Base-by-base conservation (phyloP, 2,329 filamentous ascomycete species). In the Sclerotinia minor region DNA sequence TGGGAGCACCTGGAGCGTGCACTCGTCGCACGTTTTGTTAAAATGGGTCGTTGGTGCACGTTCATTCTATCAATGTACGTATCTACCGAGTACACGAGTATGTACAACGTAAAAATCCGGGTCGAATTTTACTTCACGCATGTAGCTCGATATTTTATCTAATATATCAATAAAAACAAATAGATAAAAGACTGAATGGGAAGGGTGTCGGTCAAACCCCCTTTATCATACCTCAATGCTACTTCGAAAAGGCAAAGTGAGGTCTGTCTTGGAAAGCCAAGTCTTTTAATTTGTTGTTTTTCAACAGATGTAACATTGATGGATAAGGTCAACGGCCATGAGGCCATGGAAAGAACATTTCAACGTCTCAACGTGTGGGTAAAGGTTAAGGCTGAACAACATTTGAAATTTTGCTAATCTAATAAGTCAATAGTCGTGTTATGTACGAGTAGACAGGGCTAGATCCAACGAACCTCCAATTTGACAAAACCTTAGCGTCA, bases 401-500 rank as follows among this genome's bases (percentile, higher is more conserved):
- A 54, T 63, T 63, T 52, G 57, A 54, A 35, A 54, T 63, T 47
- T 21, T 55, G 49, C 32, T n/a, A 19, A 41, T 32, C 35, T 54
- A 61, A 26, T 61, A 15, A 45, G 47, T 67, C 65, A 55, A 67
- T 67, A 67, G 65, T 67, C 57, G 47, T 44, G 24, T 41, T 55
- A 26, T 63, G 57, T 45, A n/a, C n/a, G n/a, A n/a, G n/a, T n/a
- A 35, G 57, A 54, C 65, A 67, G 57, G 65, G 65, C 35, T 54
- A 63, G 26, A 63, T 5, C n/a, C 45, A 66, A 61, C 24, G 54
- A 26, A 38, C 21, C 24, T 61, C 55, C 55, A 55, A 52, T 44
- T 67, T 29, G 64, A 59, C 9, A 44, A 47, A 47, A 19, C 35
- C n/a, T 21, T 65, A 58, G 63, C 55, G 54, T 53, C 41, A 50